Percentiles rank a stretch among this genome's conserved stretches.
Conservation (phyloP, 164 flowering plant species). For the Chloranthus sessilifolius region DNA sequence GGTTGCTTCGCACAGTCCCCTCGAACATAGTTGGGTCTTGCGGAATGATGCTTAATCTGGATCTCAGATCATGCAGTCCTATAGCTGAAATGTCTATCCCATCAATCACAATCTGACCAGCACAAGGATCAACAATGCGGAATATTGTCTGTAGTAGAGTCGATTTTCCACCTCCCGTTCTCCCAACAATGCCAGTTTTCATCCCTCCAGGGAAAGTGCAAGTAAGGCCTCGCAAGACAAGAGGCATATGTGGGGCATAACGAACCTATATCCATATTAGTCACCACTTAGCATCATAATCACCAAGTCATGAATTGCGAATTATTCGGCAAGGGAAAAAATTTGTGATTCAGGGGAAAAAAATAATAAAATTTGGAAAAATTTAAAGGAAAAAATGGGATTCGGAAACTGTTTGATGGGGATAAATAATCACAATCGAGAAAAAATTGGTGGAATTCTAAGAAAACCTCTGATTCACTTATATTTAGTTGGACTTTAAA, state of each 20-base stretch:
- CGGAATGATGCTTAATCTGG: slow-evolving; percentile 40
- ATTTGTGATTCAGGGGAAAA: too few species aligned
- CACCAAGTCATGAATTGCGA: too few species aligned
- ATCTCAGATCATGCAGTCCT: slow-evolving; percentile 41
- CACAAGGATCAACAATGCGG: slow-evolving; percentile 37
- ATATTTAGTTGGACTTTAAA: too few species aligned
- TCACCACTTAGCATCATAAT: background rate
- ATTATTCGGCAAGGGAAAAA: too few species aligned
- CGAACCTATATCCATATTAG: slow-evolving; percentile 23
- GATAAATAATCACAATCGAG: too few species aligned
- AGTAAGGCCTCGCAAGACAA: slow-evolving; percentile 31
- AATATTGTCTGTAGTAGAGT: slow-evolving; percentile 38
- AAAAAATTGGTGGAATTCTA: too few species aligned
- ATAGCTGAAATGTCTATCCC: slow-evolving; percentile 31
- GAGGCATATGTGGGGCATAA: slow-evolving; percentile 40
- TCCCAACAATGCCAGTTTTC: slow-evolving; percentile 41
- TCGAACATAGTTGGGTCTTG: slow-evolving; percentile 49
- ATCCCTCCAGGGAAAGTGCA: slow-evolving; percentile 33
- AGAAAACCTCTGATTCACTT: too few species aligned
- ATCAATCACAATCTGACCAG: slow-evolving; percentile 35
- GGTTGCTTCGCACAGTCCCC: slow-evolving; percentile 36
- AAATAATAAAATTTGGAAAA: too few species aligned
- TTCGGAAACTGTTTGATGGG: too few species aligned
- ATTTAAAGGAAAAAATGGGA: too few species aligned
- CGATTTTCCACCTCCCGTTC: slow-evolving; percentile 47